Percentiles rank a stretch among this genome's conserved stretches.
These are phyloP conservation scores for Mallotus repandus DNA, from an alignment of 441 rosid species.

Conservation along the genomic window DNA sequence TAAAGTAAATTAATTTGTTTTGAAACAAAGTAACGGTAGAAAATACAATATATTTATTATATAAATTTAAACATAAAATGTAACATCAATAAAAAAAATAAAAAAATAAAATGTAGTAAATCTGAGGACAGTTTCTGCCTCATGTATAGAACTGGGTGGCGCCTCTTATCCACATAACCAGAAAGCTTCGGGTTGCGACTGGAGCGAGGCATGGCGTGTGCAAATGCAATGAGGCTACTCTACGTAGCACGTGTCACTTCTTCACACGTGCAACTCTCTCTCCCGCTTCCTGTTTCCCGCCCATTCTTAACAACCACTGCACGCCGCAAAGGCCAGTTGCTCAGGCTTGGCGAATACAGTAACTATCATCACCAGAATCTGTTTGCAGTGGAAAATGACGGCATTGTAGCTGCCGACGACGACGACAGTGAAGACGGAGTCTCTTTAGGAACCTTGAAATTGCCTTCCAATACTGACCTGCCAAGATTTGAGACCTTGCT, in stretches of 20 bases:
- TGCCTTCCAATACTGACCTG: constrained; percentile 65
- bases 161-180: constrained; percentile 1
- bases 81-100: too few relatives aligned
- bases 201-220: constrained; percentile 26
- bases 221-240: constrained; percentile 22
- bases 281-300: constrained; percentile 12
- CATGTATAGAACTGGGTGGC: not conserved
- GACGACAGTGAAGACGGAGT: constrained; percentile 62
- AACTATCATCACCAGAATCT: constrained; percentile 12
- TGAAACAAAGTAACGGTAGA: too few relatives aligned
- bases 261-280: constrained; percentile 18
- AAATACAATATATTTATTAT: too few relatives aligned
- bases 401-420: constrained; percentile 31
- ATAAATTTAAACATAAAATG: too few relatives aligned
- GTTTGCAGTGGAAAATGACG: constrained; percentile 24
- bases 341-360: not conserved
- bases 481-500: constrained; percentile 65
- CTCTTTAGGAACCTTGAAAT: constrained; percentile 81
- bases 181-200: too few relatives aligned
- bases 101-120: too few relatives aligned
- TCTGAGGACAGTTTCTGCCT: not conserved
- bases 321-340: not conserved
- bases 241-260: not conserved
- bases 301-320: not conserved
- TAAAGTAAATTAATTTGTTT: too few relatives aligned